Evolutionary conservation across 1,284 basidiomycete genomes (phyloP), one percentile per base, ranked within the genome.

Genomic region (Cutaneotrichosporon cyanovorans): DNA sequence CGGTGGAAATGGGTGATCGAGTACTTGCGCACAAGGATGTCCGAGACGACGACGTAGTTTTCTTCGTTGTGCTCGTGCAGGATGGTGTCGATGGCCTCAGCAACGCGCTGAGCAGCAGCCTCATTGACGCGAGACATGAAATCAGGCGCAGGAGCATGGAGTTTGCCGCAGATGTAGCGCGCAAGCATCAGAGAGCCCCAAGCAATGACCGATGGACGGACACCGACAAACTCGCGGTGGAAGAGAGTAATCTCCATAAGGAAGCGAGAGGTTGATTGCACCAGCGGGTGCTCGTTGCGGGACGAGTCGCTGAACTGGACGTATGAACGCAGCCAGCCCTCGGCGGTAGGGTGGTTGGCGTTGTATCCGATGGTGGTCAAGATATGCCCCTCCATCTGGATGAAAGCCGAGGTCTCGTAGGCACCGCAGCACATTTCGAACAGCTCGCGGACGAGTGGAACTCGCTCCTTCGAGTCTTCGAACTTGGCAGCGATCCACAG

Each of bases 401-500:
- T 83, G 71, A 97, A 98, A 0, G 91, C 90, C 4, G 87, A 85
- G 71, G 92, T 89, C 69, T 96, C 91, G 69, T 97, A 96, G 1
- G 88, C 87, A 60, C 88, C 85, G 61, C 85, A 87, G 74, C 92
- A 98, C 73, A 96, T 91, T 64, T 90, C 85, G 46, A 83, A 84
- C 48, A 99, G 82, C 60, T 98, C 93, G 62, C 86, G 81, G 8
- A 97, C 87, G 2, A 89, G 87, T 10, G 95, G 95, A 2, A 98
- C 91, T 51, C 90, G 87, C 68, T 98, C 93, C 74, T 99, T 98
- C 35, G 92, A 85, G 66, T 99, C 95, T 74, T 99, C 95, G 63
- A 95, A 99, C 74, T 99, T 99, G 62, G 95, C 87, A 5, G 95
- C 95, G 60, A 98, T 97, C 90, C 93, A 93, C 5, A 99, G 79